Base-by-base conservation (phyloP, 768 basidiomycete genomes). In the Russula ochroleuca region DNA sequence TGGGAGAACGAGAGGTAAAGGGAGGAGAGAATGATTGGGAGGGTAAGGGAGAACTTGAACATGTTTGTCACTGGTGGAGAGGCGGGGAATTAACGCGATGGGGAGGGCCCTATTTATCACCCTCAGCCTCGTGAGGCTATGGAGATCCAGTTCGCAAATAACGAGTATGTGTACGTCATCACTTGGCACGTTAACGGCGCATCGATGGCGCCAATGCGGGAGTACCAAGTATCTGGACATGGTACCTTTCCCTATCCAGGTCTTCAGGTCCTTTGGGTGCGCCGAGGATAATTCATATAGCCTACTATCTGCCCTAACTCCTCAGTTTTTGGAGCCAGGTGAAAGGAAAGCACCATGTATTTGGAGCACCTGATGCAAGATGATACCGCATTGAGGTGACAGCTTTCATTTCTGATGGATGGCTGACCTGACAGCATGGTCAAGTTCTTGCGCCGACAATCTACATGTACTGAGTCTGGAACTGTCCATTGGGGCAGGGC, bases 91-190 rank as follows among this genome's bases (percentile, higher is more conserved):
- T 19, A 15, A 41, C 13, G 38, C 6, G 13, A 14, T 28, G 28
- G 31, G n/a, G 3, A 31, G 50, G 47, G 23, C 1, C 14, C 31
- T 60, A 60, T 60, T 60, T 60, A 60, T 60, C n/a, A 14, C n/a
- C 10, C 10, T 8, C 8, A 21, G 43, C 43, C 43, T 28, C 17
- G 15, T 40, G 23, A 8, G 28, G 25, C 23, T 19, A 25, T 15
- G 28, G 49, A 23, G 13, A 48, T 33, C 25, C 40, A 31, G 3
- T 19, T 25, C 48, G 4, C 49, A 51, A 21, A 51, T 21, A 1
- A 33, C n/a, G 25, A 19, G 31, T 21, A 2, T 15, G 15, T 38
- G 37, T 40, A 45, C 43, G n/a, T 45, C 43, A 45, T 19, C 10
- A 6, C 9, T 21, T 19, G 25, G 23, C 25, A 40, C 19, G 19